Percentiles rank a stretch among this genome's conserved stretches.
Evolutionary conservation across 2,329 filamentous ascomycete species (phyloP).

Genomic region (Thelonectria blattea): DNA sequence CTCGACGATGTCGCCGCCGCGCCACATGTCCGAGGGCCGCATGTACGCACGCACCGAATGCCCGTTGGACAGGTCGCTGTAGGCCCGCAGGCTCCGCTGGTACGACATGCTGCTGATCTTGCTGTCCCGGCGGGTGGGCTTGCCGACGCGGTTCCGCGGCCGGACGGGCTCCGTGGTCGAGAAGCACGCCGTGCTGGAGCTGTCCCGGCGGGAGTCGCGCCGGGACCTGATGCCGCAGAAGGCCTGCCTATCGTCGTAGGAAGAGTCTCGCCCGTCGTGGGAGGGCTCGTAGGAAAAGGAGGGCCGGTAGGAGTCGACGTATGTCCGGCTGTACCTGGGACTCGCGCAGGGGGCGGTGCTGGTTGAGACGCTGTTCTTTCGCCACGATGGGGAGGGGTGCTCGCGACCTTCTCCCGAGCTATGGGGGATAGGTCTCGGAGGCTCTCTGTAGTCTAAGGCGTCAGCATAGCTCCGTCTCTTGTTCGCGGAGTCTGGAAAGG

Average conservation of each 20-base stretch:
- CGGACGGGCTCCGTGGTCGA: not conserved
- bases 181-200: not conserved
- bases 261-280: not conserved
- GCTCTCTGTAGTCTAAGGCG: not conserved
- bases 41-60: conserved; percentile 10
- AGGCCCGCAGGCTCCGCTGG: not conserved
- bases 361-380: not conserved
- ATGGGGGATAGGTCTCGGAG: not conserved
- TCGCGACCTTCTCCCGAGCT: not conserved
- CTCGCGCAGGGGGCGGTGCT: not conserved
- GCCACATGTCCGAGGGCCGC: conserved; percentile 14
- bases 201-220: not conserved
- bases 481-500: not conserved
- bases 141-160: not conserved
- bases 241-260: not conserved
- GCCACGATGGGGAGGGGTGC: not conserved
- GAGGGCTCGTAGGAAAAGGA: not conserved
- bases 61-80: conserved; percentile 16
- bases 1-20: not conserved
- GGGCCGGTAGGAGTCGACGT: not conserved
- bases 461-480: not conserved
- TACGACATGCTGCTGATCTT: not conserved
- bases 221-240: not conserved
- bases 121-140: not conserved
- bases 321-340: not conserved